Conservation (phyloP, 108 stramenopile species). For the Fragilariopsis cylindrus region DNA sequence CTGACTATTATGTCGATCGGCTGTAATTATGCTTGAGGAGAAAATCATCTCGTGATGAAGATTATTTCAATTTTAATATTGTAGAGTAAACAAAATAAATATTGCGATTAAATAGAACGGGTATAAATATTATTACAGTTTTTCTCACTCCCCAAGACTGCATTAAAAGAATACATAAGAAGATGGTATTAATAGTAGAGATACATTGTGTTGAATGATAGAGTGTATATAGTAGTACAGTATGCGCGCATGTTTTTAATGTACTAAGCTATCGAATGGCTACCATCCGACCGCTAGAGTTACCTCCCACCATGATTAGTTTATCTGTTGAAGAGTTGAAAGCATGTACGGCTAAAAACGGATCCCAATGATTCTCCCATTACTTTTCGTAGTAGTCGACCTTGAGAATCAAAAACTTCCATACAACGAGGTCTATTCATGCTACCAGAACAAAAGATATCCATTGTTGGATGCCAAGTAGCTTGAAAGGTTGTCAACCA, state of each 20-base stretch:
- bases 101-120: neutral
- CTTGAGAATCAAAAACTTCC: conserved; percentile 65
- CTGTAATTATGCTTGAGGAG: no score
- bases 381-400: conserved; percentile 47
- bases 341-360: conserved; percentile 82
- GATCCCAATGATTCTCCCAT: conserved; percentile 69
- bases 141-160: no score
- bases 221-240: neutral
- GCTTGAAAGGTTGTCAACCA: conserved; percentile 85
- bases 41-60: neutral
- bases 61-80: neutral
- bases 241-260: neutral
- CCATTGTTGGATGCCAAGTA: conserved; percentile 65
- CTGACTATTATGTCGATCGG: no score
- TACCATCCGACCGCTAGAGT: conserved; percentile 75
- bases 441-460: conserved; percentile 76
- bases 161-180: neutral
- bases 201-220: neutral
- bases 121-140: no score
- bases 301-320: conserved; percentile 72
- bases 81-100: neutral
- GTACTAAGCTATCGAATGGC: conserved; percentile 48
- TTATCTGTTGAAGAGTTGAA: conserved; percentile 75
- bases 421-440: conserved; percentile 75
- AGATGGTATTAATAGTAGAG: neutral